Evolutionary conservation across 495 filamentous ascomycete species (phyloP), one percentile per base, ranked within the genome.

Genomic region (Amphirosellinia nigrospora): DNA sequence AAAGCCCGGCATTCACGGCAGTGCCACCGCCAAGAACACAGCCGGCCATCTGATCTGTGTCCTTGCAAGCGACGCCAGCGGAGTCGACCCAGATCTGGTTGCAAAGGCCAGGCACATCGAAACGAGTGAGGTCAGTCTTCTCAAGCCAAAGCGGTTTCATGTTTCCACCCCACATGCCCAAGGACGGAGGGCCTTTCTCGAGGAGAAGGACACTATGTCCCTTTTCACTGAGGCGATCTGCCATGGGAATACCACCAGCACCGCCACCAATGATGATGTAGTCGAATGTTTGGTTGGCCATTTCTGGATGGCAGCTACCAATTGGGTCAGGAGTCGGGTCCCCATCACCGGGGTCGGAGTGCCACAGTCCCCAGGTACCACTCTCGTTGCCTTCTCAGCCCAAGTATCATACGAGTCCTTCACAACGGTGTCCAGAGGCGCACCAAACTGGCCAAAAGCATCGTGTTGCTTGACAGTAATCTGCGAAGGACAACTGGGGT

Each of bases 11-110:
- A 75, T 94, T 94, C 71, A 94, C 85, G 36, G 90, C 90, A 32
- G 90, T 89, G 62, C 91, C 90, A 72, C 92, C 92, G 50, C 92
- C 92, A 55, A 95, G 88, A 62, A 94, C 86, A 77, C 92, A 94
- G 30, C 90, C 92, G 59, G 90, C 91, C 87, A 91, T 92, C 72
- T 91, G 89, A 66, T 87, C 89, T 23, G 88, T 89, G 76, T 94
- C 90, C 3, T 85, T 82, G 79, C 91, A 93, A 69, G 87, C 85
- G 75, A 90, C 88, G 70, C 85, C 91, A 43, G 80, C 81, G 23
- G 86, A 89, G 73, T 89, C 87, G 56, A 83, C 82, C 87, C 87
- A 92, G 74, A 91, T 90, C 76, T 89, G 87, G 76, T 89, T 92
- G 81, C 89, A 92, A 55, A 94, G 86, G 70, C 92, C 92, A 16